Conservation (phyloP, 495 filamentous ascomycete species). For the Gamarada debralockiae region DNA sequence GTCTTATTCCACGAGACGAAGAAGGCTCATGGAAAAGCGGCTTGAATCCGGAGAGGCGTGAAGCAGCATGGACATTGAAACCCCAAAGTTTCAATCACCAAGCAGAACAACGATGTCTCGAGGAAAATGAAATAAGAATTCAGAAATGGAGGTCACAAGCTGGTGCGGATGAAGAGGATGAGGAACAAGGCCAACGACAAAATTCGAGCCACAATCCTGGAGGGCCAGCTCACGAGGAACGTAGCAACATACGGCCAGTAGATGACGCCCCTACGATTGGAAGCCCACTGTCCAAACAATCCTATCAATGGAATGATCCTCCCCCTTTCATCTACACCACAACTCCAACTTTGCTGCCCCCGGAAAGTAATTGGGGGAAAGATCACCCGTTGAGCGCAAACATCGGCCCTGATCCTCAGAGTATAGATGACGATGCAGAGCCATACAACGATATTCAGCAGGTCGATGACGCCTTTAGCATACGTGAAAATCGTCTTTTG, state of each 20-base stretch:
- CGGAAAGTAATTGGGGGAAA: too few relatives aligned
- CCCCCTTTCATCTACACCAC: too few relatives aligned
- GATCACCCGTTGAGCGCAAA: too few relatives aligned
- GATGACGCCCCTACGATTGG: too few relatives aligned
- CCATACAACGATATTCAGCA: conserved; percentile 13
- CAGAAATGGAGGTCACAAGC: conserved; percentile 24
- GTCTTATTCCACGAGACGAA: conserved; percentile 14
- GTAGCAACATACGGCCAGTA: too few relatives aligned
- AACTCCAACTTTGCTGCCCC: too few relatives aligned
- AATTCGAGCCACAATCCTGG: too few relatives aligned
- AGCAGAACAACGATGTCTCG: conserved; percentile 19
- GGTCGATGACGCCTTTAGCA: conserved; percentile 19
- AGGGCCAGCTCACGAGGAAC: too few relatives aligned
- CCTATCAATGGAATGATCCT: too few relatives aligned
- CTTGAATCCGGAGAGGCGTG: conserved; percentile 25
- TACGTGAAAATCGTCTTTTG: conserved; percentile 34
- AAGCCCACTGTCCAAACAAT: too few relatives aligned
- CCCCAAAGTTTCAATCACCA: conserved; percentile 26
- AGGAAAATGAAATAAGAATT: conserved; percentile 21
- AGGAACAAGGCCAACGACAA: conserved; percentile 9
- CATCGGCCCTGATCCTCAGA: conserved; percentile 2
- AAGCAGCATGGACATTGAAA: conserved; percentile 4
- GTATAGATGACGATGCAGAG: not conserved
- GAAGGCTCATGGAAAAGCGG: conserved; percentile 22
- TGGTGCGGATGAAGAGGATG: conserved; percentile 11